Conservation (phyloP, 2,329 filamentous ascomycete species). For the Juglanconis juglandina region DNA sequence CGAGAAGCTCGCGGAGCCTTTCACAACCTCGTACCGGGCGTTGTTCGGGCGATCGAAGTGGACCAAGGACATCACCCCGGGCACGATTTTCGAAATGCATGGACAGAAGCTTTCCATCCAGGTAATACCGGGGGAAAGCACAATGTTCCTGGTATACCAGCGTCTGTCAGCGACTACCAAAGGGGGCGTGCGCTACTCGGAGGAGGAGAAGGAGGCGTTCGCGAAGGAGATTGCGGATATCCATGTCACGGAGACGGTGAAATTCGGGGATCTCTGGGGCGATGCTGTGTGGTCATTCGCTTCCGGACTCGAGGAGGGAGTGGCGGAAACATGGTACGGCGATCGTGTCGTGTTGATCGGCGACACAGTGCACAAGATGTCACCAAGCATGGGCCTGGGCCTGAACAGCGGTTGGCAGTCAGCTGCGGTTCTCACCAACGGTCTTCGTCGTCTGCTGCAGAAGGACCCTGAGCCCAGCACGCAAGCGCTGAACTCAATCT, state of each 20-base stretch:
- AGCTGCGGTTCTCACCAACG: slow-evolving; percentile 19
- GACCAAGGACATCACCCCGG: slow-evolving; percentile 4
- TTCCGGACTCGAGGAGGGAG: slow-evolving; percentile 21
- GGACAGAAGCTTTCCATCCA: slow-evolving; percentile 13
- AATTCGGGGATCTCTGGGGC: slow-evolving; percentile 18
- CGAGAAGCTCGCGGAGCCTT: slow-evolving; percentile 14
- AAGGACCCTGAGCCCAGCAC: slow-evolving; percentile 6
- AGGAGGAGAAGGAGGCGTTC: slow-evolving; percentile 17
- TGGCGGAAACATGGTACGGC: slow-evolving; percentile 18
- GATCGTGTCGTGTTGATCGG: slow-evolving; percentile 22
- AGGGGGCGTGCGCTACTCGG: slow-evolving; percentile 14
- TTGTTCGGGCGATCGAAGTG: slow-evolving; percentile 17
- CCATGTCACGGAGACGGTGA: slow-evolving; percentile 14
- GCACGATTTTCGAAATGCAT: slow-evolving; percentile 17
- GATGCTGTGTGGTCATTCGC: slow-evolving; percentile 9
- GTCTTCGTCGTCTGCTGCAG: slow-evolving; percentile 13
- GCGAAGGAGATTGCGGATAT: slow-evolving; percentile 12
- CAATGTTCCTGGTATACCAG: slow-evolving; percentile 20
- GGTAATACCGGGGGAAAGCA: slow-evolving; percentile 10
- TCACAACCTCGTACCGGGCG: slow-evolving; percentile 18
- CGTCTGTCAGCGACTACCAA: slow-evolving; percentile 14
- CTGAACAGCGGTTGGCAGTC: slow-evolving; percentile 23
- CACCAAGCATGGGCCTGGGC: slow-evolving; percentile 21
- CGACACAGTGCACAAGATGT: slow-evolving; percentile 24
- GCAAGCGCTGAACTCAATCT: slow-evolving; percentile 15